Evolutionary conservation across 176 grass and related monocot genomes (phyloP), one percentile per base, ranked within the genome.

Genomic region (Zoysia pacifica): DNA sequence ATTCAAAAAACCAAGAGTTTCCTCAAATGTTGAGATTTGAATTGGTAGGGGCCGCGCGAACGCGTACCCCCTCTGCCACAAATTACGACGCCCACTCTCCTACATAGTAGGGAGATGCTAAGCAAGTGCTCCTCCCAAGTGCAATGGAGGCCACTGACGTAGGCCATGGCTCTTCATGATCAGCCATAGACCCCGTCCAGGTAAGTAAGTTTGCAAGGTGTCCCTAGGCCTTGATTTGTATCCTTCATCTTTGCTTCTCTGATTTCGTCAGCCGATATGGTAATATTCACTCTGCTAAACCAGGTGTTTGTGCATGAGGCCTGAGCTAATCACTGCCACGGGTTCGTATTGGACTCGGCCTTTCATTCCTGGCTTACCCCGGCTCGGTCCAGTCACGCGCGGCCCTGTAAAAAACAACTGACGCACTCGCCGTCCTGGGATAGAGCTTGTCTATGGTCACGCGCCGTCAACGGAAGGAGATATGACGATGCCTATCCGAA

Each of bases 81-180:
- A 93, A 93, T 93, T 90, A 87, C 42, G 74, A 90, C 74, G 69
- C 73, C 78, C 85, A 86, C 62, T 90, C 70, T 73, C 37, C 14
- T 9, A n/a, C 50, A 28, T 28, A 28, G 54, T n/a, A 8, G 14
- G 70, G 9, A 73, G 50, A 73, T 55, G 70, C 14, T 73, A 73
- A 53, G 70, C 14, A 35, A 53, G 5, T 10, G 7, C 70, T 73
- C 69, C 48, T 72, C 28, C 49, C 1, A 54, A 11, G 70, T 73
- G 70, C 70, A 73, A 73, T 54, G 36, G 12, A 73, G 49, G 70
- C 13, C 49, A 16, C 12, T 54, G 14, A 39, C 48, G 3, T 73
- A 54, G 70, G 70, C 49, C 48, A 73, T 73, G 49, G 14, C 70
- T 10, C 35, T 54, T 72, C 7, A 9, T 73, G 48, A 72, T 72